phyloP scores from a whole-genome alignment of 768 basidiomycete species.

The Candolleomyces efflorescens region DNA sequence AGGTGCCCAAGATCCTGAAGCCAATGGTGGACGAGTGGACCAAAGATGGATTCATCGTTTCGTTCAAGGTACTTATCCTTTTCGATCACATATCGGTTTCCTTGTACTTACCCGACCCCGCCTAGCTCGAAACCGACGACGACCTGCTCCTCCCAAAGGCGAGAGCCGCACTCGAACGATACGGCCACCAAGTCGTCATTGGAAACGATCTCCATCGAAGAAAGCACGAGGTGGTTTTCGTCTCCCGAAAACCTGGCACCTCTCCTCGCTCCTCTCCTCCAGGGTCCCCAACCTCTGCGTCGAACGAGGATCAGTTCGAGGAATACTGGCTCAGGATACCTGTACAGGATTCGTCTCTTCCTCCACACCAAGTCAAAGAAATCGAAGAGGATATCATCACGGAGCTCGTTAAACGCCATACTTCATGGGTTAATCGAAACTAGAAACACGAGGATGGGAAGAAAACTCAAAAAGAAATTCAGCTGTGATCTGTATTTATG shows the following conservation, averaged over 20 bases:
- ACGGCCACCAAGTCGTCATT: conserved; percentile 96
- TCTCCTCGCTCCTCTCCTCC: conserved; percentile 10
- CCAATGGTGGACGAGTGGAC: conserved; percentile 95
- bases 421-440: conserved; percentile 51
- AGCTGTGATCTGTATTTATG: background rate
- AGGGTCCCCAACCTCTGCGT: conserved; percentile 7
- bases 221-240: conserved; percentile 90
- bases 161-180: conserved; percentile 79
- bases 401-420: conserved; percentile 73
- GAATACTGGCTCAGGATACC: conserved; percentile 67
- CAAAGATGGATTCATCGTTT: conserved; percentile 85
- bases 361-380: conserved; percentile 51
- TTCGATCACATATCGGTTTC: background rate
- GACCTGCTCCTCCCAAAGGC: conserved; percentile 87
- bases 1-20: conserved; percentile 94
- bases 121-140: conserved; percentile 89
- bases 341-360: conserved; percentile 25
- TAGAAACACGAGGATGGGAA: background rate
- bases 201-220: conserved; percentile 92
- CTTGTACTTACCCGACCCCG: background rate
- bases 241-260: conserved; percentile 46
- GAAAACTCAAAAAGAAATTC: background rate
- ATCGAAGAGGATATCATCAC: conserved; percentile 90
- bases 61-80: conserved; percentile 78
- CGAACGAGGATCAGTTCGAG: conserved; percentile 29